Conservation (phyloP, 306 rosid genomes). For the Vigna reflexopilosa region DNA sequence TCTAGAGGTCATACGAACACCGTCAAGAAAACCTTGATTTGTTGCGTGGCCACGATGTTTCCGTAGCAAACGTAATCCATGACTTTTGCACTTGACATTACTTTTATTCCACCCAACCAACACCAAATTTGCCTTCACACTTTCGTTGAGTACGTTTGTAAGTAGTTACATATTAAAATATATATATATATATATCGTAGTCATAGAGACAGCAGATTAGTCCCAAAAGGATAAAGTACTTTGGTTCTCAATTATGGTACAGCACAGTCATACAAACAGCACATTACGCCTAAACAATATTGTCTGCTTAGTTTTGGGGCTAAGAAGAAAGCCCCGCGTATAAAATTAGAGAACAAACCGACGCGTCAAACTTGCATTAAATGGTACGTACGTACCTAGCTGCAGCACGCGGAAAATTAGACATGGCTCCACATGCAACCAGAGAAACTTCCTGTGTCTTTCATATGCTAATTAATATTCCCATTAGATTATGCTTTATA, state of each 20-base stretch:
- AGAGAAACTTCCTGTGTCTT: constrained; percentile 44
- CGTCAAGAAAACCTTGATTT: constrained; percentile 44
- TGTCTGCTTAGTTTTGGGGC: background rate
- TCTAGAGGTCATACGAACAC: constrained; percentile 40
- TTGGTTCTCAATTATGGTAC: constrained; percentile 19
- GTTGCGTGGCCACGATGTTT: constrained; percentile 25
- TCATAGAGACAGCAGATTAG: constrained; percentile 36
- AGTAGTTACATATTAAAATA: background rate
- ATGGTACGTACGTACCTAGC: constrained; percentile 20
- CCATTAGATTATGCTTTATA: background rate
- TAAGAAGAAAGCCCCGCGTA: constrained; percentile 47
- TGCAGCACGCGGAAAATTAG: constrained; percentile 29
- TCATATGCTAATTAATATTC: constrained; percentile 4
- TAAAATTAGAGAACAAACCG: constrained; percentile 32
- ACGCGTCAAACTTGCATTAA: constrained; percentile 56
- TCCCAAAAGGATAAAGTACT: constrained; percentile 9
- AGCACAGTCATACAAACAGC: constrained; percentile 43
- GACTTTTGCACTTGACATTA: constrained; percentile 32
- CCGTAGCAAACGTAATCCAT: constrained; percentile 9
- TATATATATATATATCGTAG: background rate
- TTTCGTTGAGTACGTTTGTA: constrained; percentile 1
- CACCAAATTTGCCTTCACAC: background rate
- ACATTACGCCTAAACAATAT: constrained; percentile 23
- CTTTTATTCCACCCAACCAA: constrained; percentile 37
- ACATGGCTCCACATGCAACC: constrained; percentile 36